phyloP scores from a whole-genome alignment of 2,329 filamentous ascomycete genomes.

The Acarospora socialis region DNA sequence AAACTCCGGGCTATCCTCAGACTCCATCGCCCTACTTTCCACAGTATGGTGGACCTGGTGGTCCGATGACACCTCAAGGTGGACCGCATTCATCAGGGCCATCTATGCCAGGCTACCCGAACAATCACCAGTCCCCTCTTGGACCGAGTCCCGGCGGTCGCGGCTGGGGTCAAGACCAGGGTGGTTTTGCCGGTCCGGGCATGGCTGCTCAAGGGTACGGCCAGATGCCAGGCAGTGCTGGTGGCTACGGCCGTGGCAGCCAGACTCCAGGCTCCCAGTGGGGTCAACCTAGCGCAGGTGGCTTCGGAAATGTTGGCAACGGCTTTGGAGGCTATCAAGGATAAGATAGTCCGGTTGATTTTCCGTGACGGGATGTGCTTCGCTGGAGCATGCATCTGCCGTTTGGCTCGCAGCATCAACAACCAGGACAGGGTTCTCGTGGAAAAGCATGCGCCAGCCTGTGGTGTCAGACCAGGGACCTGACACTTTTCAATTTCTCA shows the following conservation, averaged over 20 bases:
- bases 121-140: conserved; percentile 26
- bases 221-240: conserved; percentile 50
- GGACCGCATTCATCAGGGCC: conserved; percentile 17
- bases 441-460: no score
- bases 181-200: conserved; percentile 33
- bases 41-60: conserved; percentile 67
- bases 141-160: conserved; percentile 45
- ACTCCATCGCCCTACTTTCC: conserved; percentile 72
- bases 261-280: conserved; percentile 38
- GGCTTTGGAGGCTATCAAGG: conserved; percentile 48
- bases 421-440: no score
- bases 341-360: no score
- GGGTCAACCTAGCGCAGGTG: conserved; percentile 35
- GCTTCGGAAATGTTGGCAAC: conserved; percentile 30
- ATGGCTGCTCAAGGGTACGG: conserved; percentile 40
- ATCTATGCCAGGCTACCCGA: conserved; percentile 18
- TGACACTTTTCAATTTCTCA: no score
- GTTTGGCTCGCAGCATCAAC: no score
- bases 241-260: conserved; percentile 68
- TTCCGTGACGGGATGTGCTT: no score
- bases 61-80: conserved; percentile 48
- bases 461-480: no score
- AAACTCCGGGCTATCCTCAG: conserved; percentile 57
- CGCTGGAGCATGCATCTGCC: no score
- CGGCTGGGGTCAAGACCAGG: conserved; percentile 40